phyloP scores from a whole-genome alignment of 192 early-diverging fungal species.

The Phycomyces nitens region DNA sequence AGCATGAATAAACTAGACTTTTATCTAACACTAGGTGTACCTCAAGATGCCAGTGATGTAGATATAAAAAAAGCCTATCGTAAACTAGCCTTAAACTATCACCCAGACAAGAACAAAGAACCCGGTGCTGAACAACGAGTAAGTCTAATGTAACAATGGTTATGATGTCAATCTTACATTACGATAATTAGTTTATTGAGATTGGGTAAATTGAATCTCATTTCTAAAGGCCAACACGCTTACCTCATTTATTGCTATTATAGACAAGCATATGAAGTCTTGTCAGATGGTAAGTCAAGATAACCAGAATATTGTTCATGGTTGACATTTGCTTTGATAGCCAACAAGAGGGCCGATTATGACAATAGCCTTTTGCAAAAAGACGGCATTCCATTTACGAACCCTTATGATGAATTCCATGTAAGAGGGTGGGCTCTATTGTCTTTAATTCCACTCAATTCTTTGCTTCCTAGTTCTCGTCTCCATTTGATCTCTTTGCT shows the following conservation, averaged over 20 bases:
- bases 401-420: no score
- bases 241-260: background rate
- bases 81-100: constrained; percentile 65
- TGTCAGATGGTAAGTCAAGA: background rate
- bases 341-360: no score
- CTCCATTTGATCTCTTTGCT: background rate
- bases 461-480: background rate
- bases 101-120: constrained; percentile 66
- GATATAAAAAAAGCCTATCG: constrained; percentile 52
- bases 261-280: background rate
- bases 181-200: background rate
- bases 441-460: no score
- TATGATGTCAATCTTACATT: no score
- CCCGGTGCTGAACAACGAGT: background rate
- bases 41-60: constrained; percentile 22
- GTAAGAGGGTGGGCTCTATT: background rate
- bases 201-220: background rate
- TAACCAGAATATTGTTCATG: background rate
- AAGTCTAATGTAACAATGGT: background rate
- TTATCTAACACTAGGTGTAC: constrained; percentile 12
- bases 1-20: constrained; percentile 68
- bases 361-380: no score
- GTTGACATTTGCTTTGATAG: no score
- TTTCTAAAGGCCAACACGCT: background rate
- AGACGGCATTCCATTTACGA: no score